Percentiles rank a stretch among this genome's conserved stretches.
Evolutionary conservation across 768 basidiomycete genomes (phyloP).

Genomic region (Asterophora parasitica): DNA sequence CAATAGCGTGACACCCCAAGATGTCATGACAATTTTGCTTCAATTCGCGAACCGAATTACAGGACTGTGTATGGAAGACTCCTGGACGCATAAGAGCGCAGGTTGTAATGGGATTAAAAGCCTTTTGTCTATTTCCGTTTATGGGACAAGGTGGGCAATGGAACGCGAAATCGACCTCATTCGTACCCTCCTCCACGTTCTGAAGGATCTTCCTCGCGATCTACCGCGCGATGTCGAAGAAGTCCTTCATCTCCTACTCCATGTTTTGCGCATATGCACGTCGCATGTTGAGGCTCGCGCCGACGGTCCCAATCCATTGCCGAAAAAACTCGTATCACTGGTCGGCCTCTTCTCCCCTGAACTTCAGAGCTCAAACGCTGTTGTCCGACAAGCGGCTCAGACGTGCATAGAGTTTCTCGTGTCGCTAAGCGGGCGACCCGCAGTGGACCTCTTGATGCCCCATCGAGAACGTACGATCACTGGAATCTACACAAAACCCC

Average conservation of each 20-base stretch:
- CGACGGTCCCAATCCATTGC: constrained; percentile 39
- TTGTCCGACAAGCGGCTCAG: constrained; percentile 83
- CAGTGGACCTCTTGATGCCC: constrained; percentile 74
- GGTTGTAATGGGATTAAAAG: constrained; percentile 84
- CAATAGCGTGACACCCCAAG: constrained; percentile 42
- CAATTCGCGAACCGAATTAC: constrained; percentile 81
- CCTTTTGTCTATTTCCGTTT: constrained; percentile 63
- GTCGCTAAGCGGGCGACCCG: constrained; percentile 62
- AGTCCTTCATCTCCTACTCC: constrained; percentile 70
- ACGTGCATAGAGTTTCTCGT: constrained; percentile 76
- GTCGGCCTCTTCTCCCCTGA: constrained; percentile 86
- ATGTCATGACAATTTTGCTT: constrained; percentile 66
- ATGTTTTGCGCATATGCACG: constrained; percentile 59
- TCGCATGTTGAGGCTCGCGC: constrained; percentile 40
- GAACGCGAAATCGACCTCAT: constrained; percentile 89
- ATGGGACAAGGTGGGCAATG: constrained; percentile 75
- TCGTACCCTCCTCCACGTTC: constrained; percentile 82
- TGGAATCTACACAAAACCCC: constrained; percentile 92
- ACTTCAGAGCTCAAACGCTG: constrained; percentile 77
- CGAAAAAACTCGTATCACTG: constrained; percentile 60
- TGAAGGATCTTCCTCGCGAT: constrained; percentile 93
- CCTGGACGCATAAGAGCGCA: constrained; percentile 86
- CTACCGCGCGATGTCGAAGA: constrained; percentile 77
- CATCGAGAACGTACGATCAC: constrained; percentile 86
- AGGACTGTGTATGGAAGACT: constrained; percentile 84